Evolutionary conservation across 345 rosid genomes (phyloP).

Genomic region (Bruguiera sexangula): DNA sequence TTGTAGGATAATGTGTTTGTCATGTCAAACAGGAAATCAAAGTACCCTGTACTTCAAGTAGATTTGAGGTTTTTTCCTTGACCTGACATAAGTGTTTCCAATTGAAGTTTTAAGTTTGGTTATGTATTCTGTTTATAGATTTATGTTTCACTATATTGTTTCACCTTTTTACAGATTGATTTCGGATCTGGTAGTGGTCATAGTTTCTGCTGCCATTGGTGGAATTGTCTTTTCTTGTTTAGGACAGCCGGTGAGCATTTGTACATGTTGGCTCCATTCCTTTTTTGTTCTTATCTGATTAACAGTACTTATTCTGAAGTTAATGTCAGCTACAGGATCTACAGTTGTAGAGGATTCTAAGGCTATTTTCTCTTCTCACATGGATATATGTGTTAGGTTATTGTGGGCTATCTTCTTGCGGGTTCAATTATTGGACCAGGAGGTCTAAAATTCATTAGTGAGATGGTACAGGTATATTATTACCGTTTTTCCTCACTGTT

Average conservation of each 20-base stretch:
- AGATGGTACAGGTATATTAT: conserved; percentile 91
- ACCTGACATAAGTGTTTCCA: conserved; percentile 2
- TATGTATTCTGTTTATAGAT: conserved; percentile 15
- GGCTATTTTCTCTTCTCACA: neutral
- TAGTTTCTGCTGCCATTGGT: conserved; percentile 98
- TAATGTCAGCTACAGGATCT: conserved; percentile 13
- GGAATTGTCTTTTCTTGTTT: conserved; percentile 91
- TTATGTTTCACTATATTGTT: conserved; percentile 14
- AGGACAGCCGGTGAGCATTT: conserved; percentile 89
- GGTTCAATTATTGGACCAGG: conserved; percentile 98
- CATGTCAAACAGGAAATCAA: conserved; percentile 97
- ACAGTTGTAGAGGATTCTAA: conserved; percentile 4
- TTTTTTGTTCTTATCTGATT: conserved; percentile 12
- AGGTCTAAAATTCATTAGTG: conserved; percentile 91
- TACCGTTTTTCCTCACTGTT: conserved; percentile 1
- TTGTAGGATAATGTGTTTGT: conserved; percentile 89
- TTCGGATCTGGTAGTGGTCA: conserved; percentile 92
- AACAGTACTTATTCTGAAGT: neutral
- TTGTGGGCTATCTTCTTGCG: conserved; percentile 97
- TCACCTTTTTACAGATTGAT: conserved; percentile 60
- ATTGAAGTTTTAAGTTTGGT: conserved; percentile 5
- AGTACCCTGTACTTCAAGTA: conserved; percentile 96
- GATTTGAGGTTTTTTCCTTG: conserved; percentile 68
- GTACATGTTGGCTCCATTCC: conserved; percentile 12
- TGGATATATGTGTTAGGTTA: conserved; percentile 47